Evolutionary conservation across 768 basidiomycete genomes (phyloP).

Genomic region (Kondoa subrosea): DNA sequence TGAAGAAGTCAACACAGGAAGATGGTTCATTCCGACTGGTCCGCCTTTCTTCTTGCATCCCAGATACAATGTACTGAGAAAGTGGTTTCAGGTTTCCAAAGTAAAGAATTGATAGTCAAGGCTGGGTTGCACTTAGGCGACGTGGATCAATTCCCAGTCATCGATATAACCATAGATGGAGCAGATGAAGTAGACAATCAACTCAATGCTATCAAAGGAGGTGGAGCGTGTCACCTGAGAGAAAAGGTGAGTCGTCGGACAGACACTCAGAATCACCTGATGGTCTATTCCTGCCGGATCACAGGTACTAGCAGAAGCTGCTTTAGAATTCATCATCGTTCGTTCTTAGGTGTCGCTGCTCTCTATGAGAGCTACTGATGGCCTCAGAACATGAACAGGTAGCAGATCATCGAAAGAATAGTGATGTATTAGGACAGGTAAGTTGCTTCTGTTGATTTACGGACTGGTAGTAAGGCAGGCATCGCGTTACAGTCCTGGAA

Average conservation of each 20-base stretch:
- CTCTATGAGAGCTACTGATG: conserved; percentile 14
- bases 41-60: not conserved
- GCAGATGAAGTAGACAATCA: conserved; percentile 29
- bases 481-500: conserved; percentile 26
- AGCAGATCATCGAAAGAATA: conserved; percentile 88
- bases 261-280: not conserved
- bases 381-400: conserved; percentile 42
- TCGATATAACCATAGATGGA: conserved; percentile 85
- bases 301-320: conserved; percentile 64
- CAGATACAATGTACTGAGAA: conserved; percentile 9
- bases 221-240: conserved; percentile 85
- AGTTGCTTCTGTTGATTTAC: conserved; percentile 33
- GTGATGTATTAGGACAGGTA: conserved; percentile 20
- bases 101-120: conserved; percentile 77
- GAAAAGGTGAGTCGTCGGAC: conserved; percentile 53
- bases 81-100: conserved; percentile 58
- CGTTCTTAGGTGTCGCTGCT: conserved; percentile 36
- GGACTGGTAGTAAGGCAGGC: not conserved
- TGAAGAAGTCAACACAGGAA: conserved; percentile 49
- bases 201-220: conserved; percentile 78
- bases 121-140: conserved; percentile 35
- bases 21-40: conserved; percentile 37
- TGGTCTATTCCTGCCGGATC: too few species aligned
- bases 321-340: conserved; percentile 29
- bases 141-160: conserved; percentile 38